These are phyloP conservation scores for Butyriboletus loyo DNA, from an alignment of 768 basidiomycete genomes.

Conservation along the genomic window DNA sequence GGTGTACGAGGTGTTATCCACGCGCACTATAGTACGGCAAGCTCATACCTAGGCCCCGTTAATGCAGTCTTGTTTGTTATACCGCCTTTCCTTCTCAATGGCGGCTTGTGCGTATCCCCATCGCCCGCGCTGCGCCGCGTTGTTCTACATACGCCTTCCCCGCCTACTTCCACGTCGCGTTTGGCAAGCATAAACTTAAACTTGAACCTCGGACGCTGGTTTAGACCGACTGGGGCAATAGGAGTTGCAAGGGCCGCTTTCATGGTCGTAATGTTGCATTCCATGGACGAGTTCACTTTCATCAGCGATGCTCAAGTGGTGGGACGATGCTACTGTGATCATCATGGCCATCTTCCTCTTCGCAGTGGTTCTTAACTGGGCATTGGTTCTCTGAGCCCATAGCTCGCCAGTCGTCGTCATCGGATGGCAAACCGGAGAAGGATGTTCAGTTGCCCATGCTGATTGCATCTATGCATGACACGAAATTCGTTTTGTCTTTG, in stretches of 20 bases:
- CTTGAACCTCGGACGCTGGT: conserved; percentile 32
- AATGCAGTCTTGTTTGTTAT: conserved; percentile 42
- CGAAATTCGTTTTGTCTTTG: background rate
- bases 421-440: background rate
- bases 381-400: conserved; percentile 35
- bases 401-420: background rate
- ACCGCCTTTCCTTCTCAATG: conserved; percentile 29
- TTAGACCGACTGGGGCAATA: conserved; percentile 27
- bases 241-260: conserved; percentile 33
- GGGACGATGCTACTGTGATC: background rate
- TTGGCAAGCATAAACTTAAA: too few species aligned
- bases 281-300: too few species aligned
- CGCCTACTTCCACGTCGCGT: too few species aligned
- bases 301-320: too few species aligned
- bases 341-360: conserved; percentile 27
- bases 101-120: too few species aligned
- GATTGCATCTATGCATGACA: background rate
- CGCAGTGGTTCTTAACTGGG: conserved; percentile 31
- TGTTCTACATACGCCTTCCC: background rate
- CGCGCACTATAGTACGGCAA: too few species aligned
- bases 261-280: conserved; percentile 33
- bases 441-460: background rate
- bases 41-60: too few species aligned
- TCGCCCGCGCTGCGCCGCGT: background rate
- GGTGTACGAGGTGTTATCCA: too few species aligned